phyloP scores from a whole-genome alignment of 2,329 filamentous ascomycete genomes.

The Pseudogymnoascus sp. region DNA sequence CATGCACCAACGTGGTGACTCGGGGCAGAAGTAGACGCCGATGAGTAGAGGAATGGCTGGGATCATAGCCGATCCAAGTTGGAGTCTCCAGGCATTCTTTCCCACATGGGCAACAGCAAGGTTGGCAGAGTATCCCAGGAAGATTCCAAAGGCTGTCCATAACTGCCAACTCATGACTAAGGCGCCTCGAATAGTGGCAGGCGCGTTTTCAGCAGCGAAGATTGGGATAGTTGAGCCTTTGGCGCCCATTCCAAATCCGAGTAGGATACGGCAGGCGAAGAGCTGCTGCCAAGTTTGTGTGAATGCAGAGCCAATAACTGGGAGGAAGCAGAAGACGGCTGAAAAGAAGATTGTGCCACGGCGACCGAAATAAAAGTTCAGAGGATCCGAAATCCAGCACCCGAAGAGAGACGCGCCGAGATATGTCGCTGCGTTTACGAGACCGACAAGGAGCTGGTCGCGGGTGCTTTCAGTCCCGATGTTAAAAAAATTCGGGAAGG shows the following conservation, averaged over 20 bases:
- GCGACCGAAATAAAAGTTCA: slow-evolving; percentile 52
- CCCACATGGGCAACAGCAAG: slow-evolving; percentile 54
- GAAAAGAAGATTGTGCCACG: slow-evolving; percentile 58
- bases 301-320: slow-evolving; percentile 53
- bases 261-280: slow-evolving; percentile 47
- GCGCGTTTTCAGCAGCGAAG: slow-evolving; percentile 49
- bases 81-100: slow-evolving; percentile 54
- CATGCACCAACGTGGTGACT: slow-evolving; percentile 60
- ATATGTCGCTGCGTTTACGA: slow-evolving; percentile 45
- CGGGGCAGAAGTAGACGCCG: slow-evolving; percentile 53
- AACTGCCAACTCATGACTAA: slow-evolving; percentile 47
- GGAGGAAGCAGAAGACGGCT: slow-evolving; percentile 53
- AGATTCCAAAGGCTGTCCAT: slow-evolving; percentile 55
- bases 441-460: slow-evolving; percentile 50
- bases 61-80: slow-evolving; percentile 57
- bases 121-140: slow-evolving; percentile 59
- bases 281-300: slow-evolving; percentile 53
- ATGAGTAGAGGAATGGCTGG: slow-evolving; percentile 55
- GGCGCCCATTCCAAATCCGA: slow-evolving; percentile 57
- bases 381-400: slow-evolving; percentile 54
- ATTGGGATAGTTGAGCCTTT: slow-evolving; percentile 44
- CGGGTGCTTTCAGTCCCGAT: slow-evolving; percentile 33
- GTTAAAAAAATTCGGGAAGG: slow-evolving; percentile 38
- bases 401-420: slow-evolving; percentile 45
- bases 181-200: slow-evolving; percentile 45